These are phyloP conservation scores for Coprinopsis marcescibilis DNA, from an alignment of 768 basidiomycete genomes.

Conservation along the genomic window DNA sequence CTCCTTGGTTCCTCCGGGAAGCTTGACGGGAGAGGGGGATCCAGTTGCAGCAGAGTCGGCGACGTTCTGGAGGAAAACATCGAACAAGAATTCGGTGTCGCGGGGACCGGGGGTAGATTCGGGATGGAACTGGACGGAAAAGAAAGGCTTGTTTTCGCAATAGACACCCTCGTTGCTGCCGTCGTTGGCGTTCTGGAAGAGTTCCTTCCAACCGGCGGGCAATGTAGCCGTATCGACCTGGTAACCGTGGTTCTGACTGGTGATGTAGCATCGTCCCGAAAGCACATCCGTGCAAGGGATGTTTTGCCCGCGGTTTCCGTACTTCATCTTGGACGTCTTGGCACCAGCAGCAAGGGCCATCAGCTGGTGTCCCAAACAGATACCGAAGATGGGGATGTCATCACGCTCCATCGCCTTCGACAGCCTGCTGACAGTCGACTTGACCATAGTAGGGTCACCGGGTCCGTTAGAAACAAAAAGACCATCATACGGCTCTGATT, in stretches of 20 bases:
- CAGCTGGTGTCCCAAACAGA: conserved; percentile 97
- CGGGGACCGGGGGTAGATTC: conserved; percentile 95
- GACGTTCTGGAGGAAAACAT: conserved; percentile 91
- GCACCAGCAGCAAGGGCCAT: conserved; percentile 94
- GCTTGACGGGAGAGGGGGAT: conserved; percentile 44
- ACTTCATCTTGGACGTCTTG: conserved; percentile 97
- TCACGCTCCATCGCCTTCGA: conserved; percentile 61
- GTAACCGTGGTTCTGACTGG: conserved; percentile 98
- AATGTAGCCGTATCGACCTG: conserved; percentile 83
- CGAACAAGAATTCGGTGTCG: conserved; percentile 98
- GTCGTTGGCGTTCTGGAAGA: conserved; percentile 97
- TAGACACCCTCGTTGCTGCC: conserved; percentile 97
- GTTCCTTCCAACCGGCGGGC: conserved; percentile 82
- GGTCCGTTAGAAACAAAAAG: conserved; percentile 98
- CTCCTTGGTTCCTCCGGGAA: conserved; percentile 76
- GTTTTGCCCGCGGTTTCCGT: conserved; percentile 98
- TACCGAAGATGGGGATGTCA: conserved; percentile 91
- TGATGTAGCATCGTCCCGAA: conserved; percentile 97
- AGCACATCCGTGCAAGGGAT: conserved; percentile 94
- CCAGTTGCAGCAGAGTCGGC: conserved; percentile 62
- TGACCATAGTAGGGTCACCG: conserved; percentile 87
- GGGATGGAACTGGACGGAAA: conserved; percentile 99
- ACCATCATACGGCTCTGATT: conserved; percentile 83
- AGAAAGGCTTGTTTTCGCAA: conserved; percentile 88
- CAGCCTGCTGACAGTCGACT: conserved; percentile 64